These are phyloP conservation scores for Celoporthe dispersa DNA, from an alignment of 2,329 filamentous ascomycete species.

Conservation along the genomic window DNA sequence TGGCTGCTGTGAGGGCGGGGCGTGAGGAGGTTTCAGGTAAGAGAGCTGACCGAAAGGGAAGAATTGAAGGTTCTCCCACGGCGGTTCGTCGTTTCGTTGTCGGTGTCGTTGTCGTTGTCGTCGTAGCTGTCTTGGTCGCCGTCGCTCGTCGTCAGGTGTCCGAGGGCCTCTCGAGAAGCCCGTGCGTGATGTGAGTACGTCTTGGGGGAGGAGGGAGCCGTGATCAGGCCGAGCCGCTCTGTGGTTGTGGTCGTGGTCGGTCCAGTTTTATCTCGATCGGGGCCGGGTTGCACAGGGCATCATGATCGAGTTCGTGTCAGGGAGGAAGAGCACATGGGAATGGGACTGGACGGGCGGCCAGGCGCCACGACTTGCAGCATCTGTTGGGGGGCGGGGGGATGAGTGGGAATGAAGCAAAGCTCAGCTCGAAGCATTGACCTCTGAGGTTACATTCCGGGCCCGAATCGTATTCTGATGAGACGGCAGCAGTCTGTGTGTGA, in stretches of 20 bases:
- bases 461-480: background rate
- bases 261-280: background rate
- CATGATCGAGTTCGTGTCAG: background rate
- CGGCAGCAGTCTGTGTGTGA: background rate
- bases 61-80: background rate
- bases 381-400: background rate
- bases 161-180: no score
- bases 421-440: constrained; percentile 10
- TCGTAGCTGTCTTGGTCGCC: background rate
- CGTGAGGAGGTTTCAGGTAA: no score
- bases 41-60: background rate
- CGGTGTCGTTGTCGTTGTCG: background rate
- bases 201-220: background rate
- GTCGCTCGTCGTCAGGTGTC: no score
- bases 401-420: background rate
- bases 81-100: background rate
- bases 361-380: background rate
- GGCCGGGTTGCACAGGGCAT: background rate
- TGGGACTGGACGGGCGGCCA: background rate
- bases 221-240: background rate
- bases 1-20: background rate
- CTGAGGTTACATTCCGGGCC: constrained; percentile 14
- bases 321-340: background rate
- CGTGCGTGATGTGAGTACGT: background rate
- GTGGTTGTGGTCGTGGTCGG: background rate